These are phyloP conservation scores for Achaetomiella virescens DNA, from an alignment of 495 filamentous ascomycete species.

Conservation along the genomic window DNA sequence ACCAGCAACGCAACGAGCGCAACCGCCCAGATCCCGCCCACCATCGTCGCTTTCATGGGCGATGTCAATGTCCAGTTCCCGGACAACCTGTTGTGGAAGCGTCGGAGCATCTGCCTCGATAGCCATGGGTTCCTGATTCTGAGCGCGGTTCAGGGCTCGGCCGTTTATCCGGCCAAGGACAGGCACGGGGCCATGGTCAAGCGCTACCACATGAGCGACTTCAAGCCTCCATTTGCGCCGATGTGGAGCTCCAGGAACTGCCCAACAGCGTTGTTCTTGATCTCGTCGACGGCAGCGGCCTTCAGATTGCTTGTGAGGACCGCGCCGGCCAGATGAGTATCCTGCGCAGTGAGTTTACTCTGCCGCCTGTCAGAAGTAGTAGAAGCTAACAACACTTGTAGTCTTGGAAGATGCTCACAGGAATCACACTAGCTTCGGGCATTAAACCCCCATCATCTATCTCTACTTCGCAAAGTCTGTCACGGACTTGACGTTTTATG, in stretches of 20 bases:
- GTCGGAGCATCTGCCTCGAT: slow-evolving; percentile 73
- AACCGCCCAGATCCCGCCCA: slow-evolving; percentile 28
- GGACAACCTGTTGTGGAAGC: slow-evolving; percentile 88
- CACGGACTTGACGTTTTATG: neutral
- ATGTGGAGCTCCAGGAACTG: slow-evolving; percentile 82
- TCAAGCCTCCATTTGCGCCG: slow-evolving; percentile 72
- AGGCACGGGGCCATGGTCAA: slow-evolving; percentile 49
- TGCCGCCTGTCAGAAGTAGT: neutral
- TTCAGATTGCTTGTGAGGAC: slow-evolving; percentile 84
- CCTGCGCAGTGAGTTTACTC: slow-evolving; percentile 52
- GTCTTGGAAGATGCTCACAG: slow-evolving; percentile 13
- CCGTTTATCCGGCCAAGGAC: slow-evolving; percentile 41
- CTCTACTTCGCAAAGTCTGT: neutral
- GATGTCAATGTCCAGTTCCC: slow-evolving; percentile 94
- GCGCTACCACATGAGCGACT: slow-evolving; percentile 75
- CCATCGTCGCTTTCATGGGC: slow-evolving; percentile 60
- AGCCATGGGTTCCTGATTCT: slow-evolving; percentile 70
- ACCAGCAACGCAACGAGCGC: slow-evolving; percentile 20
- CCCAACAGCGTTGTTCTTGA: slow-evolving; percentile 82
- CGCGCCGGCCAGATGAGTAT: slow-evolving; percentile 61
- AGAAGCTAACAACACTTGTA: neutral
- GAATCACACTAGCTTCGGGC: slow-evolving; percentile 5
- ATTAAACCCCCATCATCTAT: neutral
- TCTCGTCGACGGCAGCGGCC: slow-evolving; percentile 71
- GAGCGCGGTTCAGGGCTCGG: slow-evolving; percentile 45